Evolutionary conservation across 192 early-diverging fungal species (phyloP).

Genomic region (Coemansia interrupta): DNA sequence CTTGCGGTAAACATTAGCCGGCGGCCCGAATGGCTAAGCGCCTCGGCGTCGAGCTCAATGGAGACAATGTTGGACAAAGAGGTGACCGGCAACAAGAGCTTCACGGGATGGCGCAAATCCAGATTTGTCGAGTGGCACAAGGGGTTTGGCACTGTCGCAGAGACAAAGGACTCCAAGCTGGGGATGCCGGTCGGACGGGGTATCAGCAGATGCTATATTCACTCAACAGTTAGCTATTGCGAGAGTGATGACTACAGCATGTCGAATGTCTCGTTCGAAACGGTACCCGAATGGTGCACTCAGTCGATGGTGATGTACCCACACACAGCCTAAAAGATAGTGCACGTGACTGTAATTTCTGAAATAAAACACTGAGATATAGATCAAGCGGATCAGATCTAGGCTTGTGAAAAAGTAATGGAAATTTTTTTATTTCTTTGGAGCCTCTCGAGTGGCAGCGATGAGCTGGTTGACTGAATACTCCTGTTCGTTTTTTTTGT

Average conservation of each 20-base stretch:
- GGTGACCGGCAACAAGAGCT: conserved; percentile 10
- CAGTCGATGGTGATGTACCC: conserved; percentile 13
- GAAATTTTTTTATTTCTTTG: too few species aligned
- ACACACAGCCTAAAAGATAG: background rate
- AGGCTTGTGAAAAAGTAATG: too few species aligned
- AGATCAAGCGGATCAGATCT: too few species aligned
- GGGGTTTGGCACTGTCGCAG: background rate
- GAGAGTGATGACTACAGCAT: conserved; percentile 15
- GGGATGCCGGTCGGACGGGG: background rate
- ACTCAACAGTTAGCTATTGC: conserved; percentile 10
- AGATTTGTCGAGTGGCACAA: conserved; percentile 14
- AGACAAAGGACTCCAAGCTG: background rate
- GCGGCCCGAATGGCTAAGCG: conserved; percentile 11
- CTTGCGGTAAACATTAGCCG: conserved; percentile 7
- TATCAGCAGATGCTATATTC: conserved; percentile 17
- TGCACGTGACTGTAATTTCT: background rate
- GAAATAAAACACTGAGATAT: too few species aligned
- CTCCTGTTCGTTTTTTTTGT: too few species aligned
- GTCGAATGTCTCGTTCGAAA: conserved; percentile 23
- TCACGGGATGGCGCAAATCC: conserved; percentile 18
- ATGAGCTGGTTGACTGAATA: too few species aligned
- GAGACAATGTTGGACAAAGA: background rate
- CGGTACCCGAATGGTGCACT: background rate
- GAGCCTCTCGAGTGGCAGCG: too few species aligned
- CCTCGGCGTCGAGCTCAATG: conserved; percentile 3